phyloP scores from a whole-genome alignment of 225 moss, liverwort and hornwort genomes.

The Polytrichum commune region DNA sequence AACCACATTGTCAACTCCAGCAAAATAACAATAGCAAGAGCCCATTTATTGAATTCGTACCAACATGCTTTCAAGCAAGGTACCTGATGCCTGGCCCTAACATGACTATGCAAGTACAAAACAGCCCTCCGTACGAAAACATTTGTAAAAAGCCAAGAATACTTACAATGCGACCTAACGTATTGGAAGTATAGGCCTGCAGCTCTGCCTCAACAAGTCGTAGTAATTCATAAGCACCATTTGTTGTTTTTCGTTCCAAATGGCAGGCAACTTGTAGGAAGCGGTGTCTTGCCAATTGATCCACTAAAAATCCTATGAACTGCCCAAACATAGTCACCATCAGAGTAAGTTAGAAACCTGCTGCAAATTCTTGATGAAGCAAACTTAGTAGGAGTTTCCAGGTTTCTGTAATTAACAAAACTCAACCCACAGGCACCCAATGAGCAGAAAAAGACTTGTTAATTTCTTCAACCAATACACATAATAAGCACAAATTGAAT shows the following conservation, averaged over 20 bases:
- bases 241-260: constrained; percentile 91
- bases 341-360: too few relatives aligned
- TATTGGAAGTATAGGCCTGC: constrained; percentile 72
- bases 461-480: too few relatives aligned
- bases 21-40: background rate
- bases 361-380: too few relatives aligned
- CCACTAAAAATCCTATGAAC: constrained; percentile 84
- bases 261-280: constrained; percentile 94
- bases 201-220: constrained; percentile 88
- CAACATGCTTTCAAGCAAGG: background rate
- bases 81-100: too few relatives aligned
- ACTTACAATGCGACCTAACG: constrained; percentile 79
- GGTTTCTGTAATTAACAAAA: too few relatives aligned
- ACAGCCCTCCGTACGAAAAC: too few relatives aligned
- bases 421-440: too few relatives aligned
- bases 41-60: background rate
- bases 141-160: background rate
- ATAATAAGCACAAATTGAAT: constrained; percentile 1
- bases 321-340: constrained; percentile 14
- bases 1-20: background rate
- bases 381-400: too few relatives aligned
- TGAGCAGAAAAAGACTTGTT: too few relatives aligned
- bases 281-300: constrained; percentile 85
- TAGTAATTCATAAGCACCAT: constrained; percentile 82
- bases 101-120: too few relatives aligned